Percentiles rank a stretch among this genome's conserved stretches.
These are phyloP conservation scores for Sugiyamaella japonica DNA, from an alignment of 1,139 yeast genomes.

Conservation along the genomic window DNA sequence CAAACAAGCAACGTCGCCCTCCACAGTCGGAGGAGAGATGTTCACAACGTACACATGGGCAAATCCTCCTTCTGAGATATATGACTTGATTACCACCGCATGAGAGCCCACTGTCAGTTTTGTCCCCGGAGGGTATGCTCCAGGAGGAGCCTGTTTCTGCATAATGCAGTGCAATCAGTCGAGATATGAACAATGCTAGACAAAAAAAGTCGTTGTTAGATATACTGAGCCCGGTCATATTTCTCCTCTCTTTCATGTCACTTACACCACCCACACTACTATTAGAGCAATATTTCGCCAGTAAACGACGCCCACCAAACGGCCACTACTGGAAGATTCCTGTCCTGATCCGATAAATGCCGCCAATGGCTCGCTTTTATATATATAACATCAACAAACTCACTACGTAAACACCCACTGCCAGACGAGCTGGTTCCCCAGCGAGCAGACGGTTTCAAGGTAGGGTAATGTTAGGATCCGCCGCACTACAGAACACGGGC, in stretches of 20 bases:
- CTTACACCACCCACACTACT: neutral
- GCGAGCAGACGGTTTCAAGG: neutral
- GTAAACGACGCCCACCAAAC: neutral
- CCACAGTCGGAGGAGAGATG: slow-evolving; percentile 47
- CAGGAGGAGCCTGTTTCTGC: slow-evolving; percentile 41
- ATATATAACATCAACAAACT: neutral
- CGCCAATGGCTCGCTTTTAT: neutral
- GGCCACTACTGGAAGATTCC: neutral
- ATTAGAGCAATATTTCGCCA: no score
- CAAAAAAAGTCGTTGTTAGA: neutral
- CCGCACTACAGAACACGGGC: neutral
- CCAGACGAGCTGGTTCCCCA: neutral
- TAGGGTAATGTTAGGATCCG: neutral
- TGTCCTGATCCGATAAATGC: neutral
- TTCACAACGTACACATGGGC: slow-evolving; percentile 74
- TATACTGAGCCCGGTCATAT: neutral
- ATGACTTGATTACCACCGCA: slow-evolving; percentile 54
- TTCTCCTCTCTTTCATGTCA: neutral
- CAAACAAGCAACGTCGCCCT: slow-evolving; percentile 52
- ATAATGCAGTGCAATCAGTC: neutral
- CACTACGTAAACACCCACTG: neutral
- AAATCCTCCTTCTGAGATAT: slow-evolving; percentile 73
- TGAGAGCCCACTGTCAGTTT: slow-evolving; percentile 67
- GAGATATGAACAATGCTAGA: neutral
- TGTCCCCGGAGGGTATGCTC: slow-evolving; percentile 66